Evolutionary conservation across 441 rosid genomes (phyloP).

Genomic region (Aquilaria agallochum): DNA sequence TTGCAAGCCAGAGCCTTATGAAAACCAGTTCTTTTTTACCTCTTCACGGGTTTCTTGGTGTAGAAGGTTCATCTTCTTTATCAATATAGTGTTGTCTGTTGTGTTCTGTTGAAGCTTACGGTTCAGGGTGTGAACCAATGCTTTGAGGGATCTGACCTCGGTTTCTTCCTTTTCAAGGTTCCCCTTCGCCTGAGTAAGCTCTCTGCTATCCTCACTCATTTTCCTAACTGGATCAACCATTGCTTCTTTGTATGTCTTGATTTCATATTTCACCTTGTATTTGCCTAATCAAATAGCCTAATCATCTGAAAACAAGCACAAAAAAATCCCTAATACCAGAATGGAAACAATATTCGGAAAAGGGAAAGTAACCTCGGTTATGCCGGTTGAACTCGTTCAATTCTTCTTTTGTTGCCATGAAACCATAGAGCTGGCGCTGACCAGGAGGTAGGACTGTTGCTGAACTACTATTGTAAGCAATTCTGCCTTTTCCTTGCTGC

Average conservation of each 20-base stretch:
- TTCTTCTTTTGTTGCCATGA: constrained; percentile 35
- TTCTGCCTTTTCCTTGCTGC: constrained; percentile 36
- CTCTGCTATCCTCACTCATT: constrained; percentile 57
- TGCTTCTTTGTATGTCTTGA: constrained; percentile 48
- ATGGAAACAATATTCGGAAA: not conserved
- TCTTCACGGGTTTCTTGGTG: not conserved
- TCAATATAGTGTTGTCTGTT: constrained; percentile 24
- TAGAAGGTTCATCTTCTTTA: constrained; percentile 27
- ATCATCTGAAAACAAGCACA: too few relatives aligned
- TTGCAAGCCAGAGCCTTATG: too few relatives aligned
- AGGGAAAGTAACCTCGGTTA: constrained; percentile 23
- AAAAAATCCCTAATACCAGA: not conserved
- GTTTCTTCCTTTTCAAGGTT: constrained; percentile 36
- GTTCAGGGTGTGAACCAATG: constrained; percentile 32
- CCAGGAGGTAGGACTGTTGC: constrained; percentile 29
- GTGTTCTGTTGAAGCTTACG: constrained; percentile 57
- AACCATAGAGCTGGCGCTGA: constrained; percentile 41
- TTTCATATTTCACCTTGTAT: constrained; percentile 36
- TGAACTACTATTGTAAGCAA: constrained; percentile 28
- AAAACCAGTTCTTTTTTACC: not conserved
- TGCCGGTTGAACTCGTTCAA: constrained; percentile 35
- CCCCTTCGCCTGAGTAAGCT: constrained; percentile 34
- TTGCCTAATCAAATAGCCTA: constrained; percentile 20
- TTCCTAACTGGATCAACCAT: constrained; percentile 36
- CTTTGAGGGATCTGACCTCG: constrained; percentile 38